Evolutionary conservation across 352 stramenopile genomes (phyloP).

Genomic region (Globisporangium parvum): DNA sequence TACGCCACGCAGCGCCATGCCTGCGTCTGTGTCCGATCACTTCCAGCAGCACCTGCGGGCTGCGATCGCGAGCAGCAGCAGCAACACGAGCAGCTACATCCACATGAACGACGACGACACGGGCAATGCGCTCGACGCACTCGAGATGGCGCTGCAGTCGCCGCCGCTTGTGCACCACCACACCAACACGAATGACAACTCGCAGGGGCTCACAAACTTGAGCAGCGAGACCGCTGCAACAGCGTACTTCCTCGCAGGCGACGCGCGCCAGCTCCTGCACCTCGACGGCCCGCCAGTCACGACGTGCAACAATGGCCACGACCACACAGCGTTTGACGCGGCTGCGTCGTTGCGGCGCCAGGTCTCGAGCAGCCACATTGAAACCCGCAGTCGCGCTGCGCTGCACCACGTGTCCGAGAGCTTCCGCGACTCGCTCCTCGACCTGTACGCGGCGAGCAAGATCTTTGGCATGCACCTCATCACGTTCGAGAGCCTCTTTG

Average conservation of each 20-base stretch:
- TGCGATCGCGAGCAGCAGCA: not conserved
- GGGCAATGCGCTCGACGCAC: not conserved
- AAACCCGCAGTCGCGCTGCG: slow-evolving; percentile 7
- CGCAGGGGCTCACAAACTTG: slow-evolving; percentile 6
- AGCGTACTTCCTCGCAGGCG: slow-evolving; percentile 9
- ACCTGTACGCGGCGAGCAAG: slow-evolving; percentile 72
- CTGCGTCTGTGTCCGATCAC: slow-evolving; percentile 1
- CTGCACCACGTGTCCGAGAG: slow-evolving; percentile 32
- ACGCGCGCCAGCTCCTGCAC: slow-evolving; percentile 3
- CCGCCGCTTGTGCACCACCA: not conserved
- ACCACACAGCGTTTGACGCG: slow-evolving; percentile 17
- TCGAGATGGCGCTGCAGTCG: slow-evolving; percentile 7
- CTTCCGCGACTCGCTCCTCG: slow-evolving; percentile 54
- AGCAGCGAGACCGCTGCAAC: slow-evolving; percentile 12
- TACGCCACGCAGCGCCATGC: no score
- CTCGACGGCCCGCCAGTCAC: slow-evolving; percentile 11
- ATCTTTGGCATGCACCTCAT: slow-evolving; percentile 72
- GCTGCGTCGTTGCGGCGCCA: slow-evolving; percentile 3
- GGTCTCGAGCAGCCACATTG: slow-evolving; percentile 13
- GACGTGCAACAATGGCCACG: slow-evolving; percentile 16
- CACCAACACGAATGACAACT: slow-evolving; percentile 1
- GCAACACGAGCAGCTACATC: not conserved
- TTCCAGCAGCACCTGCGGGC: not conserved
- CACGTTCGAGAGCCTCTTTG: slow-evolving; percentile 74
- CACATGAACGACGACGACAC: not conserved